Evolutionary conservation across 2,329 filamentous ascomycete species (phyloP).

Genomic region (Cercospora beticola): DNA sequence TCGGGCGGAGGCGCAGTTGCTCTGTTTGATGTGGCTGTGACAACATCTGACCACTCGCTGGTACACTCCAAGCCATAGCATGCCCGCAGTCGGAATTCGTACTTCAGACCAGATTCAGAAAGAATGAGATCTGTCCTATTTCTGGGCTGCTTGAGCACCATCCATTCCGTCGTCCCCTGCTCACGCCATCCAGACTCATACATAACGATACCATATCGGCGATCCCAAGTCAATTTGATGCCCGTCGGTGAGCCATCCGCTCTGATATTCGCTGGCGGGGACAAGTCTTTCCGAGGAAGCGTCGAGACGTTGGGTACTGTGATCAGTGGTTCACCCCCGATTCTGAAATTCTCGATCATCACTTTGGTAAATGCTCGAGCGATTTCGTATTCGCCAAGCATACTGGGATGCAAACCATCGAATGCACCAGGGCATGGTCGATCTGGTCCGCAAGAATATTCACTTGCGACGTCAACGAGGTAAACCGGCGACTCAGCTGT

Average conservation of each 20-base stretch:
- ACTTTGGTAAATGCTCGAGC: constrained; percentile 41
- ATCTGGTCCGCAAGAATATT: constrained; percentile 37
- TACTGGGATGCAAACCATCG: constrained; percentile 47
- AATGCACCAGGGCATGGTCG: constrained; percentile 34
- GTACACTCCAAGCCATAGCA: constrained; percentile 5
- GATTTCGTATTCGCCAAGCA: constrained; percentile 45
- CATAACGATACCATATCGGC: constrained; percentile 2
- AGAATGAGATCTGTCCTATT: background rate
- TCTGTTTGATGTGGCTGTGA: background rate
- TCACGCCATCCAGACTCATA: constrained; percentile 3
- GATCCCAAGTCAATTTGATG: constrained; percentile 5
- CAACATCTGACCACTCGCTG: constrained; percentile 1
- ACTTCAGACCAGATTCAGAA: background rate
- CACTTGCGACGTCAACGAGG: constrained; percentile 36
- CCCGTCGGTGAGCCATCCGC: constrained; percentile 2
- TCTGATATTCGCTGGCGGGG: constrained; percentile 3
- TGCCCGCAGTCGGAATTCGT: constrained; percentile 6
- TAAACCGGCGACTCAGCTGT: constrained; percentile 34
- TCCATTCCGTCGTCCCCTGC: background rate
- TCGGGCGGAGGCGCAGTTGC: background rate
- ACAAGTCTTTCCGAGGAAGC: background rate
- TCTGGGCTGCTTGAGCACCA: background rate
- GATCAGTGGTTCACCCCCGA: background rate
- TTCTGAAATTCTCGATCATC: background rate
- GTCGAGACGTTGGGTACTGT: background rate